Evolutionary conservation across 2,329 filamentous ascomycete species (phyloP), one percentile per base, ranked within the genome.

Genomic region (Lecanicillium sp.): DNA sequence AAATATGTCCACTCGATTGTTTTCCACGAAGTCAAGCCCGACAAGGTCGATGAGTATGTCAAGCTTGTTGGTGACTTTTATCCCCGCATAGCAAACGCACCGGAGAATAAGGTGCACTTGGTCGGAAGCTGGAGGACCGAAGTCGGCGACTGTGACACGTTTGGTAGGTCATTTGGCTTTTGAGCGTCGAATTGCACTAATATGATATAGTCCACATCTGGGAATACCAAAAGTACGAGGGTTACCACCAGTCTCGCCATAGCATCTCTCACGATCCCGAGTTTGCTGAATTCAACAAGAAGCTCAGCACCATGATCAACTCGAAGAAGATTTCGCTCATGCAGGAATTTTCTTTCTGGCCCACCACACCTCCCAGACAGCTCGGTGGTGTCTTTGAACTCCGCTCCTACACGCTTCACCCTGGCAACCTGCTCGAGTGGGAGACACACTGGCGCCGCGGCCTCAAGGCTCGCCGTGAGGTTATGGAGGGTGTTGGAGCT

Each of bases 291-390:
- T 95, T 95, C 57, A 86, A 95, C 58, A 68, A 68, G 46, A 85
- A 90, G 64, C 80, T 98, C 37, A 89, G 88, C 63, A 72, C 68
- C n/a, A 70, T 96, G 45, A 90, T 98, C 56, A 80, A 72, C 43
- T 78, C 78, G 46, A 96, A 95, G 70, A 79, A 81, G 50, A 84
- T 83, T 4, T 95, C 89, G 0, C 74, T 98, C 37, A 98, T 98
- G 92, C 92, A 98, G 62, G 92, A 98, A 63, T 98, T 98, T 65
- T 95, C 89, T 27, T 98, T 98, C 74, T 98, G 92, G 92, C 92
- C 92, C 2, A 98, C 92, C 3, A 90, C 87, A 0, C 75, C 89
- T 5, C 92, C 92, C 1, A 86, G 92, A 43, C 73, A 86, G 53
- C 77, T 98, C 1, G 92, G 92, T 40, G 92, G 92, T 33, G 65